These are phyloP conservation scores for Verticillium klebahnii DNA, from an alignment of 2,329 filamentous ascomycete genomes.

Conservation along the genomic window DNA sequence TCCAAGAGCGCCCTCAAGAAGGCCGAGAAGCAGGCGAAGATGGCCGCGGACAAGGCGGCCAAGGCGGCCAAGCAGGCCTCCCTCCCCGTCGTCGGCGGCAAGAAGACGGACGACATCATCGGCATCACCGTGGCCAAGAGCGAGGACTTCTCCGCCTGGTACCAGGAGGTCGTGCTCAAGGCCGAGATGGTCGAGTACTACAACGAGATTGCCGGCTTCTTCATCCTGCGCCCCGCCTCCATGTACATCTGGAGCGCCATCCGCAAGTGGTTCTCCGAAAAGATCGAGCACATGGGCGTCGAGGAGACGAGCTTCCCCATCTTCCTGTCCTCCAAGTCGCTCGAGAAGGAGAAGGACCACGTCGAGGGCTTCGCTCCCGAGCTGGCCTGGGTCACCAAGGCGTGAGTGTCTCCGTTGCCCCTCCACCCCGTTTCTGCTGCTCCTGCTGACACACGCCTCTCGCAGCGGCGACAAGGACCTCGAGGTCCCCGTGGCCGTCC, in stretches of 20 bases:
- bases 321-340: slow-evolving; percentile 87
- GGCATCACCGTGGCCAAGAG: slow-evolving; percentile 84
- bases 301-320: slow-evolving; percentile 96
- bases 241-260: slow-evolving; percentile 66
- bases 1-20: slow-evolving; percentile 64
- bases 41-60: slow-evolving; percentile 56
- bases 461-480: slow-evolving; percentile 82
- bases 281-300: slow-evolving; percentile 87
- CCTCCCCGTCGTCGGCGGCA: slow-evolving; percentile 48
- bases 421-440: neutral
- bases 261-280: slow-evolving; percentile 62
- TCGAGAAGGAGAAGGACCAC: slow-evolving; percentile 88
- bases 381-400: slow-evolving; percentile 83
- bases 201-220: slow-evolving; percentile 88
- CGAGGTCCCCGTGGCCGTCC: slow-evolving; percentile 69
- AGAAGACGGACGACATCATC: slow-evolving; percentile 65
- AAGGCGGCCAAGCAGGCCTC: slow-evolving; percentile 55
- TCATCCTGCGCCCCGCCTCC: slow-evolving; percentile 73
- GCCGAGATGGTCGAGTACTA: slow-evolving; percentile 98
- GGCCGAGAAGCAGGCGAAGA: slow-evolving; percentile 59
- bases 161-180: slow-evolving; percentile 96
- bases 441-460: neutral
- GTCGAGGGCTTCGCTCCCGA: slow-evolving; percentile 98
- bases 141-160: slow-evolving; percentile 90
- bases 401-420: slow-evolving; percentile 40